Base-by-base conservation (phyloP, 2,329 filamentous ascomycete genomes). In the Verticillium tricorpus region DNA sequence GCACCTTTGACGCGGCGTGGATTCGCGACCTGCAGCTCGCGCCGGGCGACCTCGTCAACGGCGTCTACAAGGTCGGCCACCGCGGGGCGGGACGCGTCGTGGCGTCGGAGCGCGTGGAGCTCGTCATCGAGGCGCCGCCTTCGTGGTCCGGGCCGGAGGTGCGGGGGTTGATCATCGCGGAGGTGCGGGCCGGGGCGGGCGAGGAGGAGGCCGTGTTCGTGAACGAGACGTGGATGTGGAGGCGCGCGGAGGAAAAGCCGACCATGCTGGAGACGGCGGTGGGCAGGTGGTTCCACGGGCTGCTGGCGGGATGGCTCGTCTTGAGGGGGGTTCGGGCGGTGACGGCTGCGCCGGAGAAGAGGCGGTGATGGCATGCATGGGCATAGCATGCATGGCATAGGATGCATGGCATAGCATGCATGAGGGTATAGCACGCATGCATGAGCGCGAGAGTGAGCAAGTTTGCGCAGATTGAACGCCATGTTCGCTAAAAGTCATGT, bases 201-300 rank as follows among this genome's bases (percentile, higher is more conserved):
- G n/a, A n/a, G 4, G 60, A 60, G 4, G 37, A 57, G 14, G 63
- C 71, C 31, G 66, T 72, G 8, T 73, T 77, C 57, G 67, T 74
- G 56, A 76, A 75, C 61, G 74, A 77, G 69, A 75, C 75, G n/a
- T 76, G 74, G 75, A 72, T 75, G 71, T 77, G 74, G 74, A 68
- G 74, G 54, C 65, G 61, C 12, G 35, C 59, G 17, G 63, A 66
- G 19, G 73, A 74, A 57, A 66, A 64, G 57, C 66, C 69, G 17
- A 68, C 69, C 12, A 58, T 75, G 59, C 63, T 77, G 28, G 74
- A 77, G 62, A 62, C 64, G 2, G 34, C 64, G 0, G 14, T 71
- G 1, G 71, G 72, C 1, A 65, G 64, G 2, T 75, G 72, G 72
- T 60, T 75, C 32, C 75, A 77, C 58, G 56, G 64, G 12, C 34